Base-by-base conservation (phyloP, 306 rosid species). In the Fragaria iinumae region DNA sequence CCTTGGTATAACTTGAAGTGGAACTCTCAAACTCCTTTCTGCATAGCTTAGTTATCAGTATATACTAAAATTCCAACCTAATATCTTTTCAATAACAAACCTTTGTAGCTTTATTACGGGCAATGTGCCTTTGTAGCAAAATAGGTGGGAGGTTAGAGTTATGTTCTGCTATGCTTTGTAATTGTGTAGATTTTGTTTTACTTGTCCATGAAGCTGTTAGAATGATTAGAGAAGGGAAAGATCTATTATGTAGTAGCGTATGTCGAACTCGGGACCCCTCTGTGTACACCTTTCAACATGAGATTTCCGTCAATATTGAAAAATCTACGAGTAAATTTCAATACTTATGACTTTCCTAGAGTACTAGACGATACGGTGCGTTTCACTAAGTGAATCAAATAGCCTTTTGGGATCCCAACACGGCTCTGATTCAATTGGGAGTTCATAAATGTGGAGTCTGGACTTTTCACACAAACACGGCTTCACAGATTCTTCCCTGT, bases 401-500 rank as follows among this genome's bases (percentile, higher is more conserved):
- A 38, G 8, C 44, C 44, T 41, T 41, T 38, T 4, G 41, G 41
- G 8, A 2, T 27, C 18, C 18, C 9, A 11, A 5, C 11, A 10
- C 13, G 34, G 27, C 74, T n/a, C n/a, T 45, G 7, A 25, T 16
- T 45, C 5, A 0, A 68, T 12, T 25, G 1, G 12, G 44, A 43
- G 45, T 8, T 20, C 2, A 20, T 50, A 73, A 43, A 74, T 43
- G 69, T 43, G 5, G 18, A 29, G 71, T 11, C 78, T 21, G 44
- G 29, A 44, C 70, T 60, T 57, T 2, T 60, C 6, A 11, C 1
- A 0, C 21, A 18, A 53, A 62, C 70, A 60, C 70, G 70, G 45
- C 59, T 17, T 6, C 1, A 11, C 0, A 27, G 77, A 85, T 83
- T 85, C 88, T 82, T 90, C 70, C 77, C 82, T 39, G 34, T 52